Evolutionary conservation across 768 basidiomycete genomes (phyloP).

Genomic region (Exsudoporus frostii): DNA sequence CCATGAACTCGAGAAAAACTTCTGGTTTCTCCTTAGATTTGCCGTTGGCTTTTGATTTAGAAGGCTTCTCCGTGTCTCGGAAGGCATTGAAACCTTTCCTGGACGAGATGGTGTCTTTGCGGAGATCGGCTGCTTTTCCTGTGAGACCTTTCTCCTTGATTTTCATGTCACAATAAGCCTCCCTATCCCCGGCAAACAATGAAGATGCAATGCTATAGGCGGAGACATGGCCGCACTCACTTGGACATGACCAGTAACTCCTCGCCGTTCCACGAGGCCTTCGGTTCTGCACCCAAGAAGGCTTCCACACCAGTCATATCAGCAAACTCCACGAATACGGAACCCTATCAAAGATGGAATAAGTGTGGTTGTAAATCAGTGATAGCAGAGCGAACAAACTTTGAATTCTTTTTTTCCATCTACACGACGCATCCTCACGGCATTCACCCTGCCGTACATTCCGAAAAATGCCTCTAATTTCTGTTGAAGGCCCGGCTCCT

Average conservation of each 20-base stretch:
- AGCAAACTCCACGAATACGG: conserved; percentile 89
- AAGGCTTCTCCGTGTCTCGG: conserved; percentile 51
- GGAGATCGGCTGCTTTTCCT: conserved; percentile 62
- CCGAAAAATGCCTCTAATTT: conserved; percentile 79
- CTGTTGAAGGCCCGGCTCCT: conserved; percentile 59
- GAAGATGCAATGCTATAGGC: background rate
- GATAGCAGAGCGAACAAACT: conserved; percentile 40
- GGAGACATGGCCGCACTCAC: conserved; percentile 37
- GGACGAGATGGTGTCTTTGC: conserved; percentile 51
- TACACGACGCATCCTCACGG: conserved; percentile 81
- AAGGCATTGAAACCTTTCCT: conserved; percentile 77
- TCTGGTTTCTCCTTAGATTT: conserved; percentile 49
- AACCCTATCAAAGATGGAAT: conserved; percentile 52
- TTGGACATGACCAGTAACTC: conserved; percentile 88
- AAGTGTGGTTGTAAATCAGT: background rate
- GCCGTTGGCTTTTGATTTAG: conserved; percentile 32
- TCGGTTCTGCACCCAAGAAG: conserved; percentile 79
- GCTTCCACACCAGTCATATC: conserved; percentile 63
- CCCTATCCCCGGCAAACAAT: conserved; percentile 40
- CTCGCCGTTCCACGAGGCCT: conserved; percentile 73
- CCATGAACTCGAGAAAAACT: conserved; percentile 73
- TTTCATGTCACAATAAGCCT: conserved; percentile 92
- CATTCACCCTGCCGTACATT: conserved; percentile 72
- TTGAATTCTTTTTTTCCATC: conserved; percentile 86
- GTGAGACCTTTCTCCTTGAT: conserved; percentile 90